Evolutionary conservation across 2,329 filamentous ascomycete species (phyloP), one percentile per base, ranked within the genome.

Genomic region (Hypoxylon sp.): DNA sequence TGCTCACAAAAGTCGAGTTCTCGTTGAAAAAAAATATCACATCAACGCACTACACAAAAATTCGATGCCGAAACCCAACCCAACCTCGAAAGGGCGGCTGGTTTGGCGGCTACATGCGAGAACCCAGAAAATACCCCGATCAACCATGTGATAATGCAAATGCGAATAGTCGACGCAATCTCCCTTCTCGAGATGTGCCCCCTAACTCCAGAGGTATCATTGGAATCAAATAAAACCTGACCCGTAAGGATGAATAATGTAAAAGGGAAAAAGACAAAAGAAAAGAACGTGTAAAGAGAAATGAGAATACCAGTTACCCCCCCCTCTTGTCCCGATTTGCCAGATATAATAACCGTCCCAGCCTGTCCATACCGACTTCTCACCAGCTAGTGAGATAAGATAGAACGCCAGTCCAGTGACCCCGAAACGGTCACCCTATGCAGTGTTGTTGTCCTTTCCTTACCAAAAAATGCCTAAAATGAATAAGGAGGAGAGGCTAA

Each of bases 191-290:
- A 51, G 22, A 53, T 17, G 30, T 54, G 48, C 22, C 22, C 50
- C 50, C 48, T 32, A 67, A 65, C 70, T 70, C 69, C 70, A 37
- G 60, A 72, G 70, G 71, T 72, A 73, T 73, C 70, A 70, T 72
- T 65, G 68, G 59, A 60, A 66, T 46, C 59, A 53, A 69, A 68
- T 59, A 59, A 68, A 66, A 55, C 64, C 63, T 65, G 64, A 43
- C 64, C 62, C 63, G 62, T 46, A 47, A 13, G 66, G 63, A 67
- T 63, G 47, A 60, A 59, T 44, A 50, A 61, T 61, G 52, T 50
- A 10, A 41, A 19, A 41, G 44, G 44, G 56, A 59, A 56, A 60
- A 59, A 34, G 2, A 13, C 3, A 48, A 62, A 57, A 39, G 56
- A 60, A 65, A 51, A 55, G 59, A 56, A 59, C 4, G 13, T 2